Percentiles rank a stretch among this genome's conserved stretches.
phyloP scores from a whole-genome alignment of 148 eudicot species.

The Spergularia bocconei region DNA sequence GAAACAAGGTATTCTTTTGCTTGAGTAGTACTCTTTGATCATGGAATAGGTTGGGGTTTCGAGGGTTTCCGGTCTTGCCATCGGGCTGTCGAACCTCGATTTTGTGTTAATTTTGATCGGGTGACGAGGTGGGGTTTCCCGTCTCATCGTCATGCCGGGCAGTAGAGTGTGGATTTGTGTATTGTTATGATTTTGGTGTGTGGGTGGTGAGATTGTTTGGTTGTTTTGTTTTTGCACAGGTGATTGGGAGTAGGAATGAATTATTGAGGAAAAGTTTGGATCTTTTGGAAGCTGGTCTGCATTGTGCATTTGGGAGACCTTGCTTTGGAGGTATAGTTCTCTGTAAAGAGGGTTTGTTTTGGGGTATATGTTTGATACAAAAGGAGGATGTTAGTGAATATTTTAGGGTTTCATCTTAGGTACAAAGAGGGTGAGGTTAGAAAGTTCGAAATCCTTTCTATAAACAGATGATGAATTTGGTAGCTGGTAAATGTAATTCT shows the following conservation, averaged over 20 bases:
- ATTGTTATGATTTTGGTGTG: neutral
- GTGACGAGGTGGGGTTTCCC: too few relatives aligned
- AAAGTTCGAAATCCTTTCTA: slow-evolving; percentile 6
- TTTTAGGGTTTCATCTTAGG: slow-evolving; percentile 21
- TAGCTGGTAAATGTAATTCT: slow-evolving; percentile 18
- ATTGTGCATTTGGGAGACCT: slow-evolving; percentile 11
- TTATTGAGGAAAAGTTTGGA: slow-evolving; percentile 5
- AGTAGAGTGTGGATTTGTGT: neutral
- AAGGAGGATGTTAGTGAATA: slow-evolving; percentile 24
- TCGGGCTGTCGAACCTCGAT: neutral
- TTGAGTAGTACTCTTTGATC: neutral
- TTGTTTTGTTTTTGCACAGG: slow-evolving; percentile 20
- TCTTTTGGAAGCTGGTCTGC: slow-evolving; percentile 17
- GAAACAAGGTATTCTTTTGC: slow-evolving; percentile 17
- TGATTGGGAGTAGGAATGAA: slow-evolving; percentile 5
- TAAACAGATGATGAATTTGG: slow-evolving; percentile 9
- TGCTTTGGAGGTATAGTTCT: slow-evolving; percentile 36
- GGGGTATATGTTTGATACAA: slow-evolving; percentile 16
- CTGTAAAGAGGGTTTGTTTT: slow-evolving; percentile 27
- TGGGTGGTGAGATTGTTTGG: slow-evolving; percentile 3
- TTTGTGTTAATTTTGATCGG: neutral
- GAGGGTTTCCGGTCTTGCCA: neutral
- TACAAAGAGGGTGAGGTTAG: slow-evolving; percentile 13
- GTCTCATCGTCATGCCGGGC: too few relatives aligned
- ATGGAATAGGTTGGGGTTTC: neutral